Evolutionary conservation across 2,329 filamentous ascomycete genomes (phyloP).

Genomic region (Aspergillus sp.): DNA sequence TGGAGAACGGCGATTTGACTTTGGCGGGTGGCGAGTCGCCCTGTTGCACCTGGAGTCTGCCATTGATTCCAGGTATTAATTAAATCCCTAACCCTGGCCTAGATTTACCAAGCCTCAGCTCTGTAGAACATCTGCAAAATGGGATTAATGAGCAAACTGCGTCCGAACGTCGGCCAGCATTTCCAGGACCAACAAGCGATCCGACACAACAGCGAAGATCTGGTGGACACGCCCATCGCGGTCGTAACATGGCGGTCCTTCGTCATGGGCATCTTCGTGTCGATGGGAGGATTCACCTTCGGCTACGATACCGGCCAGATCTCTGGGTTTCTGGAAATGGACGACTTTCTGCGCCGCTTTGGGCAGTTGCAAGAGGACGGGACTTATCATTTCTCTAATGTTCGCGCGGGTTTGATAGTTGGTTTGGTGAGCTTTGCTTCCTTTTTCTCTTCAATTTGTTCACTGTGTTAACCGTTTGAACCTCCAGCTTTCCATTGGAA

Average conservation of each 20-base stretch:
- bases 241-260: slow-evolving; percentile 33
- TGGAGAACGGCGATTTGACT: neutral
- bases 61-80: neutral
- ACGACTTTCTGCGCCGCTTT: slow-evolving; percentile 40
- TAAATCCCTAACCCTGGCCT: too few relatives aligned
- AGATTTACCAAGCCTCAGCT: too few relatives aligned
- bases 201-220: neutral
- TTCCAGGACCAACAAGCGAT: neutral
- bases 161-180: neutral
- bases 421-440: slow-evolving; percentile 31
- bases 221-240: slow-evolving; percentile 19
- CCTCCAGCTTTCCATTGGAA: slow-evolving; percentile 43
- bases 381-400: slow-evolving; percentile 40
- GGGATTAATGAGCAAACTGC: neutral
- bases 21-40: neutral
- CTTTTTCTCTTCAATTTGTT: neutral
- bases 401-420: slow-evolving; percentile 44
- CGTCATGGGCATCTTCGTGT: slow-evolving; percentile 41
- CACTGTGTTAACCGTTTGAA: neutral
- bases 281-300: slow-evolving; percentile 47
- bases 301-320: slow-evolving; percentile 48
- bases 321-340: slow-evolving; percentile 44
- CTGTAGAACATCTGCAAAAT: neutral
- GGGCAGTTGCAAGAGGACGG: slow-evolving; percentile 32
- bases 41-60: neutral